phyloP scores from a whole-genome alignment of 2,329 filamentous ascomycete genomes.

The Sclerotiophoma versabilis region DNA sequence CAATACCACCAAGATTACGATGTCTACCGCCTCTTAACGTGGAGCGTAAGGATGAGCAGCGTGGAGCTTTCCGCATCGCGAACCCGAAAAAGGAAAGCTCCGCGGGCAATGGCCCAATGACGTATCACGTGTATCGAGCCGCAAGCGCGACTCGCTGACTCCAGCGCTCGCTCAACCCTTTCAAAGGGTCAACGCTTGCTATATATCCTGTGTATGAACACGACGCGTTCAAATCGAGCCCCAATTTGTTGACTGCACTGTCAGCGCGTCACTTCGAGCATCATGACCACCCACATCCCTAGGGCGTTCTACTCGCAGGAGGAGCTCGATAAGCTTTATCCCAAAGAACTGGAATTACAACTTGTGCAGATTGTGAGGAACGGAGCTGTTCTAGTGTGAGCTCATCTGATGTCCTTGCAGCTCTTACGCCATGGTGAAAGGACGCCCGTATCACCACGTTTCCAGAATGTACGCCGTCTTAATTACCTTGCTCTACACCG shows the following conservation, averaged over 20 bases:
- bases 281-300: slow-evolving; percentile 80
- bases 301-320: slow-evolving; percentile 78
- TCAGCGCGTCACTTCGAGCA: neutral
- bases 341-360: slow-evolving; percentile 78
- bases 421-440: slow-evolving; percentile 65
- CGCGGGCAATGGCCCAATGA: slow-evolving; percentile 22
- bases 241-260: neutral
- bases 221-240: neutral
- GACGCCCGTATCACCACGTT: slow-evolving; percentile 85
- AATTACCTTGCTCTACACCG: neutral
- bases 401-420: slow-evolving; percentile 25
- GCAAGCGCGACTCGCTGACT: slow-evolving; percentile 13
- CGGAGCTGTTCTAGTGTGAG: neutral
- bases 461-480: slow-evolving; percentile 71
- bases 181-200: neutral
- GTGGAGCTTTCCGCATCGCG: slow-evolving; percentile 5
- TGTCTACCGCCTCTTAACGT: neutral
- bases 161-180: neutral
- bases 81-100: slow-evolving; percentile 12
- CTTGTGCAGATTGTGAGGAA: slow-evolving; percentile 79
- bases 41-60: neutral
- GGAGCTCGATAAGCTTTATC: slow-evolving; percentile 84
- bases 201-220: neutral
- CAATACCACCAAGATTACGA: neutral
- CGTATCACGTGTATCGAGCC: slow-evolving; percentile 31